Evolutionary conservation across 148 eudicot species (phyloP).

Genomic region (Cornus controversa): DNA sequence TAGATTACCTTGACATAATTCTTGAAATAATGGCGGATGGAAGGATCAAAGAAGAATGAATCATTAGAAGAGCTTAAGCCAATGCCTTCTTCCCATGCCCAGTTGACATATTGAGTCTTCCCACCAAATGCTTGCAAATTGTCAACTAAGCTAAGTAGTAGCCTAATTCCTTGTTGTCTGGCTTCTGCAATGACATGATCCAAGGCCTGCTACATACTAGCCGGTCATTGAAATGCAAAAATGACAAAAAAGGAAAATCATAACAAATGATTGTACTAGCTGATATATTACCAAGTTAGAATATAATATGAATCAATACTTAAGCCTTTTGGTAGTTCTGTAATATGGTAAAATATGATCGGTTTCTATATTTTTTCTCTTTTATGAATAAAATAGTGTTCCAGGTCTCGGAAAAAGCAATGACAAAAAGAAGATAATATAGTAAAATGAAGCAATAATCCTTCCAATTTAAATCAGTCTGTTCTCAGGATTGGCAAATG

Average conservation of each 20-base stretch:
- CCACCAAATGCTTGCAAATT: constrained; percentile 95
- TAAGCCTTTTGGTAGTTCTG: not conserved
- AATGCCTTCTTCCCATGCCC: constrained; percentile 98
- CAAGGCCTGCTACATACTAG: constrained; percentile 59
- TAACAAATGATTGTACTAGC: not conserved
- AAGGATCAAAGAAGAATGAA: constrained; percentile 95
- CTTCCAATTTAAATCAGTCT: not conserved
- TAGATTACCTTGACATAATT: constrained; percentile 74
- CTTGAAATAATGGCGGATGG: constrained; percentile 82
- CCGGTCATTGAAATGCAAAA: constrained; percentile 1
- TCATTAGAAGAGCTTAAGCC: constrained; percentile 91
- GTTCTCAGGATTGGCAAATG: not conserved
- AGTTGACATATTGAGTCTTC: constrained; percentile 89
- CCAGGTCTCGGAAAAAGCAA: not conserved
- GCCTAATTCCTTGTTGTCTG: constrained; percentile 55
- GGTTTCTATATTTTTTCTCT: not conserved
- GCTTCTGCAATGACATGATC: constrained; percentile 94
- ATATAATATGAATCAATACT: no score
- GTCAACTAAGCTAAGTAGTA: constrained; percentile 74
- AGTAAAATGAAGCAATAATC: not conserved
- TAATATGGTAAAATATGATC: not conserved
- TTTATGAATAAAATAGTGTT: no score
- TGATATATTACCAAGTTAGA: not conserved
- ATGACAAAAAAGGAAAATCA: not conserved
- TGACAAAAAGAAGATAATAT: not conserved